Evolutionary conservation across 2,329 filamentous ascomycete species (phyloP).

Genomic region (Biscogniauxia mediterranea): DNA sequence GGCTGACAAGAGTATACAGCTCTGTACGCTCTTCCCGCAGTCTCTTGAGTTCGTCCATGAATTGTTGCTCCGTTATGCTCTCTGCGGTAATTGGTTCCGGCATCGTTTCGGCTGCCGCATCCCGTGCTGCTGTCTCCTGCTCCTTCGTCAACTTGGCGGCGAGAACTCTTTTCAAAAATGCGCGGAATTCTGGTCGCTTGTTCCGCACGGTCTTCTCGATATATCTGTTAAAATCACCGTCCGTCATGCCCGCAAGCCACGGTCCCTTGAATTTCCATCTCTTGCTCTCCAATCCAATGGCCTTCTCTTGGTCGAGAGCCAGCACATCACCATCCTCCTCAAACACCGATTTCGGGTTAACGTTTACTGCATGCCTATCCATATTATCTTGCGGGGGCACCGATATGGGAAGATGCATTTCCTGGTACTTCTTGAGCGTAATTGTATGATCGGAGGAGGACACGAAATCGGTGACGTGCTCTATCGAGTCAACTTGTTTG

Average conservation of each 20-base stretch:
- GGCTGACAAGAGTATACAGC: constrained; percentile 54
- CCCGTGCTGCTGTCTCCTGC: constrained; percentile 38
- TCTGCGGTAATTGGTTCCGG: constrained; percentile 31
- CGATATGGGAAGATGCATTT: constrained; percentile 72
- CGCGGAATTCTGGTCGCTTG: constrained; percentile 53
- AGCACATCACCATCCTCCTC: constrained; percentile 58
- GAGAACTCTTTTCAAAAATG: constrained; percentile 49
- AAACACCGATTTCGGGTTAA: constrained; percentile 52
- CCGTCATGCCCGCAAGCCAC: constrained; percentile 62
- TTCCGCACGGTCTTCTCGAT: constrained; percentile 52
- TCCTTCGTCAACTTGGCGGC: constrained; percentile 44
- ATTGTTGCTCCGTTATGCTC: constrained; percentile 49
- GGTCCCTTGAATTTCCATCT: constrained; percentile 68
- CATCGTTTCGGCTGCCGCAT: constrained; percentile 33
- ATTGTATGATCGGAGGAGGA: constrained; percentile 79
- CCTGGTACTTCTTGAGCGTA: constrained; percentile 82
- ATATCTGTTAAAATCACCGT: constrained; percentile 59
- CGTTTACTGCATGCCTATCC: constrained; percentile 17
- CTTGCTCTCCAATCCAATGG: constrained; percentile 39
- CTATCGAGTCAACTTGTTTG: constrained; percentile 75
- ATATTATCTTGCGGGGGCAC: constrained; percentile 37
- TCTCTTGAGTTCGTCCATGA: constrained; percentile 51
- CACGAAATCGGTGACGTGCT: constrained; percentile 86
- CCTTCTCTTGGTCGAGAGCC: constrained; percentile 34
- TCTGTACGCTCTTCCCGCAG: constrained; percentile 51